phyloP scores from a whole-genome alignment of 208 protist species.

The Leishmania braziliensis region DNA sequence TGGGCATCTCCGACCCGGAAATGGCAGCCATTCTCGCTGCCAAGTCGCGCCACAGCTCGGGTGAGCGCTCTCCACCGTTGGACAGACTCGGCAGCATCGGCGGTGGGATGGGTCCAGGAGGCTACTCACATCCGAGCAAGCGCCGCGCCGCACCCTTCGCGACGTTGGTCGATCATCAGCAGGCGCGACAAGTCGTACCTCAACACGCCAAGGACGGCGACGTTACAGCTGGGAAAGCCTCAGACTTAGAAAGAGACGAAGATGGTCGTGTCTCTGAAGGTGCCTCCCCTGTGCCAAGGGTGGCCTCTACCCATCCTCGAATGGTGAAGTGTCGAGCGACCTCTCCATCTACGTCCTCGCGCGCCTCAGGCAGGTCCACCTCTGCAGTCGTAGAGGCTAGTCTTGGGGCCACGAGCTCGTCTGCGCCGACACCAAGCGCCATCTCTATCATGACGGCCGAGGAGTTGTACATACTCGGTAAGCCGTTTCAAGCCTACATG shows the following conservation, averaged over 20 bases:
- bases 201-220: conserved; percentile 18
- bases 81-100: conserved; percentile 16
- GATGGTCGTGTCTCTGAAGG: not conserved
- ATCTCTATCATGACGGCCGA: conserved; percentile 34
- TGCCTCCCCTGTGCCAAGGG: not conserved
- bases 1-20: conserved; percentile 42
- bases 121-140: conserved; percentile 14
- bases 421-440: not conserved
- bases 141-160: conserved; percentile 39
- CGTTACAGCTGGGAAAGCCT: not conserved
- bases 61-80: conserved; percentile 22
- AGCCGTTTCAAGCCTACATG: conserved; percentile 46
- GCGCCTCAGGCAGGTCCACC: not conserved
- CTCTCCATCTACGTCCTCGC: not conserved
- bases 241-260: not conserved
- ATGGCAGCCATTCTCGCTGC: conserved; percentile 34
- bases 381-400: not conserved
- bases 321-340: not conserved
- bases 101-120: conserved; percentile 5
- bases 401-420: not conserved
- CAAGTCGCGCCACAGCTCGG: conserved; percentile 28
- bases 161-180: conserved; percentile 70
- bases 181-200: conserved; percentile 40
- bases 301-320: not conserved
- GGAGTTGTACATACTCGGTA: conserved; percentile 47